phyloP scores from a whole-genome alignment of 2,329 filamentous ascomycete species.

The Scopulariopsis brevicaulis region DNA sequence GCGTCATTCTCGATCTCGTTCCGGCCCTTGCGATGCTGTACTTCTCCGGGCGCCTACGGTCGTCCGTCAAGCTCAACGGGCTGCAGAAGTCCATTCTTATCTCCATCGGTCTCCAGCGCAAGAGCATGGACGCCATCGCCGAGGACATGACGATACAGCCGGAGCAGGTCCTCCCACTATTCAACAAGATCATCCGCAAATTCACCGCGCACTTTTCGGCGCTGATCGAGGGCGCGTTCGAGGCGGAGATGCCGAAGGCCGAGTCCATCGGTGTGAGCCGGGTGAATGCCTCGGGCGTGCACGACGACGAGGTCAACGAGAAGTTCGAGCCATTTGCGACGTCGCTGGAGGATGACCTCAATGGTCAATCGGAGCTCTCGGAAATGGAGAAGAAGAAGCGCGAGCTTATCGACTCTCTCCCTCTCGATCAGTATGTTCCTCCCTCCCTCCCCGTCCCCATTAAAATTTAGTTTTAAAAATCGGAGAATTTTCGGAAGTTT shows the following conservation, averaged over 20 bases:
- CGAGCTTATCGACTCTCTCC: conserved; percentile 80
- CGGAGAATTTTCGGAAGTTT: not conserved
- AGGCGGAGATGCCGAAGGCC: conserved; percentile 49
- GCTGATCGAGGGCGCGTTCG: conserved; percentile 64
- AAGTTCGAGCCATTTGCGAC: conserved; percentile 61
- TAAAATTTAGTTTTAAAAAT: not conserved
- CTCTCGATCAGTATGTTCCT: conserved; percentile 55
- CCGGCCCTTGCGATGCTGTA: conserved; percentile 73
- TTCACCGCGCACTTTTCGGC: conserved; percentile 66
- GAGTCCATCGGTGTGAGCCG: conserved; percentile 46
- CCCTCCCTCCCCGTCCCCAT: not conserved
- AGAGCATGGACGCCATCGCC: conserved; percentile 70
- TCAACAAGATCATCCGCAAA: conserved; percentile 91
- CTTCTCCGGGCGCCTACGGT: conserved; percentile 66
- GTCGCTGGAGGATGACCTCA: conserved; percentile 69
- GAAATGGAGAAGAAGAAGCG: conserved; percentile 70
- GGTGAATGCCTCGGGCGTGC: conserved; percentile 49
- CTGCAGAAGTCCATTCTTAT: conserved; percentile 80
- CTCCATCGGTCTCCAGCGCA: conserved; percentile 84
- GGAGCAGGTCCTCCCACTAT: conserved; percentile 86
- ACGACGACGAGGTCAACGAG: conserved; percentile 57
- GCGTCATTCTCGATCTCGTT: conserved; percentile 88
- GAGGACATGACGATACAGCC: conserved; percentile 64
- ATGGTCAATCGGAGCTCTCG: conserved; percentile 64
- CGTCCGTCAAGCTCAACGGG: conserved; percentile 59